These are phyloP conservation scores for Phytophthora cactorum DNA, from an alignment of 352 stramenopile genomes.

Conservation along the genomic window DNA sequence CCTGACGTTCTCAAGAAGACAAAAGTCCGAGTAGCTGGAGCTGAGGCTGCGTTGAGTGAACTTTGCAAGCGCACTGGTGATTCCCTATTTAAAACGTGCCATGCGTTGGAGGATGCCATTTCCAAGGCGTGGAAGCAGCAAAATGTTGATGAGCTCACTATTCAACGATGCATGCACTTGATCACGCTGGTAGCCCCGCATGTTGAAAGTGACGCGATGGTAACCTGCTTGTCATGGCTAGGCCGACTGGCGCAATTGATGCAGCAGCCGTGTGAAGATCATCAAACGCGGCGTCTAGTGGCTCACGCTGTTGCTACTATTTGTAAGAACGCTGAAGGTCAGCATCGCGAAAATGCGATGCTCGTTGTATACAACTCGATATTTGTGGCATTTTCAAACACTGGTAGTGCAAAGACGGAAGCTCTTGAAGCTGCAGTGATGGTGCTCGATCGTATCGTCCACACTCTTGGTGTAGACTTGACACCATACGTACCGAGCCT, in stretches of 20 bases:
- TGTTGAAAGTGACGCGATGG: constrained; percentile 36
- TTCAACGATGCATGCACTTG: constrained; percentile 62
- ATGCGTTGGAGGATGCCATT: constrained; percentile 42
- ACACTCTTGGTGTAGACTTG: constrained; percentile 37
- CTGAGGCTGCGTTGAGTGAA: constrained; percentile 43
- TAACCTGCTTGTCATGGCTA: constrained; percentile 56
- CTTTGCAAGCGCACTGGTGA: constrained; percentile 47
- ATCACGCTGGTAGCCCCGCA: constrained; percentile 47
- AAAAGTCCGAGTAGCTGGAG: constrained; percentile 49
- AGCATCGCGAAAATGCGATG: constrained; percentile 49
- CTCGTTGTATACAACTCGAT: constrained; percentile 55
- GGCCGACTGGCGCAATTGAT: constrained; percentile 35
- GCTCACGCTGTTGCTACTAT: constrained; percentile 56
- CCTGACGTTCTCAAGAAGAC: constrained; percentile 40
- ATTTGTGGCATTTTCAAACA: constrained; percentile 42
- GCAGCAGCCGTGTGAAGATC: constrained; percentile 26
- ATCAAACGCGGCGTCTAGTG: constrained; percentile 38
- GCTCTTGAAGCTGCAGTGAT: constrained; percentile 52
- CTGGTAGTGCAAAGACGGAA: constrained; percentile 16
- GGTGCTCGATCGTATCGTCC: constrained; percentile 64
- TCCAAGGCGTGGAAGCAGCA: constrained; percentile 42
- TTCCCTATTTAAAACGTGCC: constrained; percentile 44
- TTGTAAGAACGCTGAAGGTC: constrained; percentile 39
- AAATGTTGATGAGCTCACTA: constrained; percentile 32
- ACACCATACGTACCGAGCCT: constrained; percentile 72